Evolutionary conservation across 2,329 filamentous ascomycete genomes (phyloP).

Genomic region (Huntiella omanensis): DNA sequence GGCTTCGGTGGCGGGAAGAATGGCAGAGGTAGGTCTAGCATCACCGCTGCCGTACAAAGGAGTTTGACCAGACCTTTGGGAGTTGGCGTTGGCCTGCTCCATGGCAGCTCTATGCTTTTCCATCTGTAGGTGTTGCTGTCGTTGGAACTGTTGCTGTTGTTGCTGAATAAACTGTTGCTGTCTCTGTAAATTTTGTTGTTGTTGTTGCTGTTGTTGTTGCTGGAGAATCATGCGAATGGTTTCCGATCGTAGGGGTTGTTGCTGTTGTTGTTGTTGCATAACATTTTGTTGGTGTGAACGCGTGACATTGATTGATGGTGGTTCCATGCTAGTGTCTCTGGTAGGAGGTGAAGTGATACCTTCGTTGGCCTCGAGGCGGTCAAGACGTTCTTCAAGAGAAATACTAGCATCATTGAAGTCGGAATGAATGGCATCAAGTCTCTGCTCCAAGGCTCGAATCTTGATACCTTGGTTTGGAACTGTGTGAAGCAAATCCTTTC

Average conservation of each 20-base stretch:
- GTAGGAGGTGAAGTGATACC: background rate
- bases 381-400: slow-evolving; percentile 35
- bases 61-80: too few relatives aligned
- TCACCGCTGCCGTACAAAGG: background rate
- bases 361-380: slow-evolving; percentile 22
- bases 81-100: background rate
- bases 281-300: background rate
- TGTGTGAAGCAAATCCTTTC: slow-evolving; percentile 11
- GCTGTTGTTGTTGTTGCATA: background rate
- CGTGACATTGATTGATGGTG: background rate
- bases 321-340: background rate
- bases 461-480: slow-evolving; percentile 5
- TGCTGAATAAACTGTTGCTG: background rate
- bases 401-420: slow-evolving; percentile 32
- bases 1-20: slow-evolving; percentile 9
- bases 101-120: background rate
- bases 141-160: slow-evolving; percentile 5
- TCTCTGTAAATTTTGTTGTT: background rate
- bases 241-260: background rate
- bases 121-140: slow-evolving; percentile 3
- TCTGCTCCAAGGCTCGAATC: slow-evolving; percentile 6
- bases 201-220: background rate
- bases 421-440: slow-evolving; percentile 18
- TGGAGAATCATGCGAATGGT: background rate
- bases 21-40: slow-evolving; percentile 9